These are phyloP conservation scores for Yamadazyma scolyti DNA, from an alignment of 805 yeast genomes.

Conservation along the genomic window DNA sequence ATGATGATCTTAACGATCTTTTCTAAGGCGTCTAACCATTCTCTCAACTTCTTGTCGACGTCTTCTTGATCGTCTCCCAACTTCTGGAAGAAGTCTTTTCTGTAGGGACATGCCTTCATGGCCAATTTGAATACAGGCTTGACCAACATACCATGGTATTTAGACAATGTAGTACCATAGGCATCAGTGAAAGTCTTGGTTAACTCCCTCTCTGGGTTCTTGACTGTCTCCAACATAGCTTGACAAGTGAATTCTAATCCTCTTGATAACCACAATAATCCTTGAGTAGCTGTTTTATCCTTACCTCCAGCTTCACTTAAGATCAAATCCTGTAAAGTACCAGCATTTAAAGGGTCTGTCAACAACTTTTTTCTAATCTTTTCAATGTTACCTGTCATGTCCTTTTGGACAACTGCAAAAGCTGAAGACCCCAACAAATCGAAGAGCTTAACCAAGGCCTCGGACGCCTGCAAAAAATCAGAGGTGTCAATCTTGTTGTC, in stretches of 20 bases:
- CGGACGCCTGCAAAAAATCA: conserved; percentile 78
- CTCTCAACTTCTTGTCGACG: conserved; percentile 60
- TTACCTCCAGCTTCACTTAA: conserved; percentile 65
- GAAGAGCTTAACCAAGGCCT: conserved; percentile 76
- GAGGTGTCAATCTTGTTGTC: conserved; percentile 66
- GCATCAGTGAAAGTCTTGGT: conserved; percentile 78
- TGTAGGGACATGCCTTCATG: conserved; percentile 92
- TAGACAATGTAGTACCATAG: conserved; percentile 74
- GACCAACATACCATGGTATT: conserved; percentile 77
- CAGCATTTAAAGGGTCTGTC: conserved; percentile 57
- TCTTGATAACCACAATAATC: conserved; percentile 79
- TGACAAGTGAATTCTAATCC: conserved; percentile 89
- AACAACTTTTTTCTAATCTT: conserved; percentile 68
- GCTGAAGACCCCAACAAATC: conserved; percentile 85
- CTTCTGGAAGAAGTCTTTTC: conserved; percentile 79
- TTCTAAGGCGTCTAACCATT: conserved; percentile 78
- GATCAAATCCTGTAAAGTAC: conserved; percentile 76
- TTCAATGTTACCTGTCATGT: conserved; percentile 81
- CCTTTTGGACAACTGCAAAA: conserved; percentile 78
- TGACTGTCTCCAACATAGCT: conserved; percentile 78
- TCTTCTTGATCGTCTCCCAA: conserved; percentile 71
- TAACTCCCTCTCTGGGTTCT: conserved; percentile 61
- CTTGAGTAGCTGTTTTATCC: conserved; percentile 83
- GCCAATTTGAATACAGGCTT: conserved; percentile 89
- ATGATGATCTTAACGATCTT: conserved; percentile 67